These are phyloP conservation scores for Calonectria hongkongensis DNA, from an alignment of 2,329 filamentous ascomycete genomes.

Conservation along the genomic window DNA sequence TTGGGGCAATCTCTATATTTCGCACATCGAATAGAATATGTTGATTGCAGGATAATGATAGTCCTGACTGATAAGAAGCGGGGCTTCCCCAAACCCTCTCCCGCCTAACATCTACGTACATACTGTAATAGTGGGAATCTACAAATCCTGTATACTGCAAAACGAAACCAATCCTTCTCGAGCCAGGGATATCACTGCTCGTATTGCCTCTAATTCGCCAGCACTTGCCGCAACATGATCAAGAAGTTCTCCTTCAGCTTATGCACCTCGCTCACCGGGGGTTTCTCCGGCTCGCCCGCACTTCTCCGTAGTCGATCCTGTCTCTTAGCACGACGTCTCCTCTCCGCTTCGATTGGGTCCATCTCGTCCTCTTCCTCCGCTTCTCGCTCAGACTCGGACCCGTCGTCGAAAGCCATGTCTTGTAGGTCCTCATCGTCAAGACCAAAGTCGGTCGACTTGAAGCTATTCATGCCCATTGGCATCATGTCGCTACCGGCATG, in stretches of 20 bases:
- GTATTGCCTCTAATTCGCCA: conserved; percentile 78
- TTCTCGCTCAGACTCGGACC: conserved; percentile 78
- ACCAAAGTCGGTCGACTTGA: conserved; percentile 91
- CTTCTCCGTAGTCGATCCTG: conserved; percentile 87
- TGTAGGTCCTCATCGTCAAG: conserved; percentile 90
- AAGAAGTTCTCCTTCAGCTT: conserved; percentile 88
- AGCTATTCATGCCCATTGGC: conserved; percentile 73
- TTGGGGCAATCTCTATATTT: not conserved
- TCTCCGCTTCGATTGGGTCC: conserved; percentile 92
- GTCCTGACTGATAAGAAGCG: conserved; percentile 22
- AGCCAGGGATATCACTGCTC: conserved; percentile 43
- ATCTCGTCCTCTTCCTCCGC: conserved; percentile 86
- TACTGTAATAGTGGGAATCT: conserved; percentile 7
- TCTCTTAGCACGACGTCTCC: conserved; percentile 83
- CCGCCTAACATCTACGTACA: not conserved
- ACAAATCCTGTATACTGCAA: not conserved
- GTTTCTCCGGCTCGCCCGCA: conserved; percentile 90
- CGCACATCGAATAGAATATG: not conserved
- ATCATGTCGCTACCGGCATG: conserved; percentile 68
- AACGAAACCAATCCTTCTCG: conserved; percentile 26
- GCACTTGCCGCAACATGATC: conserved; percentile 85
- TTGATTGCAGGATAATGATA: conserved; percentile 7
- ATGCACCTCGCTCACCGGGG: conserved; percentile 84
- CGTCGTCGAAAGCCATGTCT: conserved; percentile 88
- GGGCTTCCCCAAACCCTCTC: conserved; percentile 12